Evolutionary conservation across 1,284 basidiomycete species (phyloP).

Genomic region (Fomitopsis pinicola): DNA sequence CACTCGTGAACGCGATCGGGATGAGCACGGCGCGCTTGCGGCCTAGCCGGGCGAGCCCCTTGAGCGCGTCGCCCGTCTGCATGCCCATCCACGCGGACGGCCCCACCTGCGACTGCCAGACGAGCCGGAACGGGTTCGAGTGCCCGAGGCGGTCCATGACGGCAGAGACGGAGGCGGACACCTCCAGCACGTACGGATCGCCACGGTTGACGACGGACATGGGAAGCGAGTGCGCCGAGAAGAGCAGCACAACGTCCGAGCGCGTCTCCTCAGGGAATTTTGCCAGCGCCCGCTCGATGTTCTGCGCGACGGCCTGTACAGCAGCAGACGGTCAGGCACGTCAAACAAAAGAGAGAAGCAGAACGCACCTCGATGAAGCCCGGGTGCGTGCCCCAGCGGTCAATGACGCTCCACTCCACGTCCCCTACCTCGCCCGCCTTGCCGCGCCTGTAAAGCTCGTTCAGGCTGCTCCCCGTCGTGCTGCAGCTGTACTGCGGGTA

Average conservation of each 20-base stretch:
- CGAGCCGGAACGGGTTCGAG: constrained; percentile 84
- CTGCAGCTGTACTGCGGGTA: constrained; percentile 99
- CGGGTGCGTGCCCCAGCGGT: constrained; percentile 95
- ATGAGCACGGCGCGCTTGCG: constrained; percentile 87
- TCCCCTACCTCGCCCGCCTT: constrained; percentile 53
- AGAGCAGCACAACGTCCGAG: constrained; percentile 79
- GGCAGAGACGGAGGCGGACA: constrained; percentile 87
- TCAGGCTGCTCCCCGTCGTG: constrained; percentile 95
- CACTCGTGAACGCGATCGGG: constrained; percentile 97
- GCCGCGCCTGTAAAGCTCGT: constrained; percentile 79
- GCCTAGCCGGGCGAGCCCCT: constrained; percentile 87
- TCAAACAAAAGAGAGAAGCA: too few species aligned
- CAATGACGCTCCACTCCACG: constrained; percentile 96
- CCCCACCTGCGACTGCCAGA: constrained; percentile 98
- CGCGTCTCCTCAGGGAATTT: constrained; percentile 75
- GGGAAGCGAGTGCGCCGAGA: constrained; percentile 97
- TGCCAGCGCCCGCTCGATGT: constrained; percentile 80
- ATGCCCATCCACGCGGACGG: constrained; percentile 98
- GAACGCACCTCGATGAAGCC: constrained; percentile 84
- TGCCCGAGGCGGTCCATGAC: constrained; percentile 85
- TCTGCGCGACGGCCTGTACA: constrained; percentile 81
- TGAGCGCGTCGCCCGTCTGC: constrained; percentile 90
- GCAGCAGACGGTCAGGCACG: neutral
- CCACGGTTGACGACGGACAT: constrained; percentile 98
- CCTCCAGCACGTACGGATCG: constrained; percentile 95